These are phyloP conservation scores for Myrica gale DNA, from an alignment of 306 rosid species.

Conservation along the genomic window DNA sequence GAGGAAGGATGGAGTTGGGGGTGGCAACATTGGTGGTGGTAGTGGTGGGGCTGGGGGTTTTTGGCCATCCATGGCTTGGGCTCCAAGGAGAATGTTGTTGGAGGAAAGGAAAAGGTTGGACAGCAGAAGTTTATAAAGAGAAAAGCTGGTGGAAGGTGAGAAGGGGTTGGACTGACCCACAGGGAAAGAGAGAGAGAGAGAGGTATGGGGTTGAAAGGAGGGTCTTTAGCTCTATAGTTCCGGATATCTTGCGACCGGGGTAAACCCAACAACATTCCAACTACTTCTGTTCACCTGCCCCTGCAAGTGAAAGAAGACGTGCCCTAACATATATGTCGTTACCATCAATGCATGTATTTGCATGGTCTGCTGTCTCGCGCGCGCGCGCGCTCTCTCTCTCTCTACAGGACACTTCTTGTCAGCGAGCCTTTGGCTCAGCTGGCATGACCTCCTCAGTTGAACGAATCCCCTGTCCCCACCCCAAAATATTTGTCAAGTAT, in stretches of 20 bases:
- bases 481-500: too few relatives aligned
- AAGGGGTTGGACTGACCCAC: conserved; percentile 56
- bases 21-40: conserved; percentile 8
- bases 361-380: not conserved
- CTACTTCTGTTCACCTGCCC: conserved; percentile 53
- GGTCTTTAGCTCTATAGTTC: not conserved
- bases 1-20: conserved; percentile 36
- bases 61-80: conserved; percentile 41
- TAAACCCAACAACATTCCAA: conserved; percentile 40
- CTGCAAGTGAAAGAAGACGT: conserved; percentile 31
- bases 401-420: too few relatives aligned
- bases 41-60: conserved; percentile 29
- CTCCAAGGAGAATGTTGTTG: not conserved
- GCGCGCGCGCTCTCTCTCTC: conserved; percentile 3
- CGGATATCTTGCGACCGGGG: not conserved
- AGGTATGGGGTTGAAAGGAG: not conserved
- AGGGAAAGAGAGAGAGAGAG: conserved; percentile 14
- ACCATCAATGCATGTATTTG: conserved; percentile 43
- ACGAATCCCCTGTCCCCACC: too few relatives aligned
- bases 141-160: conserved; percentile 55
- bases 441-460: too few relatives aligned
- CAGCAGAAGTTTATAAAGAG: not conserved
- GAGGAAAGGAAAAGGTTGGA: not conserved
- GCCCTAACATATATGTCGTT: conserved; percentile 31
- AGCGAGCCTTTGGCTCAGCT: too few relatives aligned